phyloP scores from a whole-genome alignment of 257 asterid genomes.

The Nicotiana tomentosiformis region DNA sequence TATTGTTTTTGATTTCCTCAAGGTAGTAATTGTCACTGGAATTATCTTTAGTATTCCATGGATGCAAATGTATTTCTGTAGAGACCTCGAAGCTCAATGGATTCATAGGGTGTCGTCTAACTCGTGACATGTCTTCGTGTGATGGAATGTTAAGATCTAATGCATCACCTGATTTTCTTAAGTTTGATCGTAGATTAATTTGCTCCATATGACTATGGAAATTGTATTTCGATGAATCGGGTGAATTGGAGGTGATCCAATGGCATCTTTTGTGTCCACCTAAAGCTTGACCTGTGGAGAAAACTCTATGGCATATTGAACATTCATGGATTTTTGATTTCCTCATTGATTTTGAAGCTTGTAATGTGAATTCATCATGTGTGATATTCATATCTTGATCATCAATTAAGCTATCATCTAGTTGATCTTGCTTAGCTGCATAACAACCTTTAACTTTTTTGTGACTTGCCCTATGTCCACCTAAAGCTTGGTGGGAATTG shows the following conservation, averaged over 20 bases:
- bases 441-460: constrained; percentile 90
- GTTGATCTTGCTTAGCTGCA: constrained; percentile 70
- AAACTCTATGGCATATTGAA: constrained; percentile 80
- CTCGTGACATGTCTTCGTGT: constrained; percentile 36
- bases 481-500: constrained; percentile 90
- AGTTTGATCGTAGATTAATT: constrained; percentile 15
- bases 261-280: constrained; percentile 99
- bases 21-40: constrained; percentile 11
- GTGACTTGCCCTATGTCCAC: constrained; percentile 96
- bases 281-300: constrained; percentile 84
- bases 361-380: constrained; percentile 43
- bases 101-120: constrained; percentile 47
- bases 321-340: constrained; percentile 82
- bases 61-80: constrained; percentile 54
- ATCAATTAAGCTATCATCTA: constrained; percentile 23
- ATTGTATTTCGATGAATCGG: constrained; percentile 35
- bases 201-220: constrained; percentile 17
- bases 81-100: constrained; percentile 67
- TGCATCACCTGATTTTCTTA: constrained; percentile 11
- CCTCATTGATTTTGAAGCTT: constrained; percentile 40
- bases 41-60: constrained; percentile 12
- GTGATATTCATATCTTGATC: constrained; percentile 26
- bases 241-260: constrained; percentile 78
- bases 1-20: neutral
- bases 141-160: constrained; percentile 86